Evolutionary conservation across 2,329 filamentous ascomycete species (phyloP).

Genomic region (Dichotomopilus funicola): DNA sequence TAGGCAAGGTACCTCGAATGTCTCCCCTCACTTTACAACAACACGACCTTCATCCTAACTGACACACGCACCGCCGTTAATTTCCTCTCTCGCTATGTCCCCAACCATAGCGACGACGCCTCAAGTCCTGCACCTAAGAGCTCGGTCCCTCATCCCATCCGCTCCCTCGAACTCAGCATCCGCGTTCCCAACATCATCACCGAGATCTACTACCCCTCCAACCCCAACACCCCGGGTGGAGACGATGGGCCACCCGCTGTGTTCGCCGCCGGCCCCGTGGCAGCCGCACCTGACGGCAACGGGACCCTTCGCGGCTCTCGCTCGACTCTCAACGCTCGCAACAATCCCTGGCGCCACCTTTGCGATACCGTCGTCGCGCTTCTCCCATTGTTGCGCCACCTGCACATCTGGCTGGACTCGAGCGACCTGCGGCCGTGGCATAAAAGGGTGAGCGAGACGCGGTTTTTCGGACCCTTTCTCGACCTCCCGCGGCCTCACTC

Average conservation of each 20-base stretch:
- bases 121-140: too few species aligned
- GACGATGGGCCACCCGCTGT: slow-evolving; percentile 13
- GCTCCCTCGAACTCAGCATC: slow-evolving; percentile 26
- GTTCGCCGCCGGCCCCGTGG: slow-evolving; percentile 5
- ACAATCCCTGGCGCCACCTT: slow-evolving; percentile 27
- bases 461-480: slow-evolving; percentile 23
- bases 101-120: background rate
- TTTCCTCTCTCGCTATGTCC: slow-evolving; percentile 22
- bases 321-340: slow-evolving; percentile 10
- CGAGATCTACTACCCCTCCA: slow-evolving; percentile 25
- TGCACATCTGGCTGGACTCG: slow-evolving; percentile 27
- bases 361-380: slow-evolving; percentile 20
- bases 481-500: slow-evolving; percentile 4
- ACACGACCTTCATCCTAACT: slow-evolving; percentile 28
- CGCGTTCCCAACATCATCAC: slow-evolving; percentile 22
- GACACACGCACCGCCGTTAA: slow-evolving; percentile 20
- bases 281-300: too few species aligned
- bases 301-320: background rate
- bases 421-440: slow-evolving; percentile 28
- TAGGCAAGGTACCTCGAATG: slow-evolving; percentile 25
- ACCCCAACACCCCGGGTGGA: background rate
- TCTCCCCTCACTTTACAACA: slow-evolving; percentile 21
- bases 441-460: slow-evolving; percentile 26
- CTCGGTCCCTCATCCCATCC: slow-evolving; percentile 10
- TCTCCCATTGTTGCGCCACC: slow-evolving; percentile 21